phyloP scores from a whole-genome alignment of 1,284 basidiomycete species.

The Sporisorium graminicola region DNA sequence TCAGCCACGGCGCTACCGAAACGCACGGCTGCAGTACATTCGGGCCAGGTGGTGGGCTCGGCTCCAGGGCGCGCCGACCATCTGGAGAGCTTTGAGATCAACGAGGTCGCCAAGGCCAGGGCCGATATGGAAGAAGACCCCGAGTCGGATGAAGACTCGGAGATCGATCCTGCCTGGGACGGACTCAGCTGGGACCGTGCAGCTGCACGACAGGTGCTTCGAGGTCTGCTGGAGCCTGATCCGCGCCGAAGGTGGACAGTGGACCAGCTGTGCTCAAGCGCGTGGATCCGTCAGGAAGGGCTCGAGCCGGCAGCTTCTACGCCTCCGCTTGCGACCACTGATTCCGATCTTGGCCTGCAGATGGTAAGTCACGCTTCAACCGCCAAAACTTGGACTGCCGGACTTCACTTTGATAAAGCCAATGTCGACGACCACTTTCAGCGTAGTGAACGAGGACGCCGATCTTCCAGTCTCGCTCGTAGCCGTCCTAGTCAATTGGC shows the following conservation, averaged over 20 bases:
- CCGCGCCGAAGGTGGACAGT: constrained; percentile 61
- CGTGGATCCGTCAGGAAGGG: constrained; percentile 42
- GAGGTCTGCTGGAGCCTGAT: constrained; percentile 58
- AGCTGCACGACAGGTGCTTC: constrained; percentile 51
- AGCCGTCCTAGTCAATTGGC: constrained; percentile 27
- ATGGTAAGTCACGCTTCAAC: not conserved
- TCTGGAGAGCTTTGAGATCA: constrained; percentile 48
- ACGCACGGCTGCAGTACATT: constrained; percentile 26
- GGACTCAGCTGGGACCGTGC: constrained; percentile 58
- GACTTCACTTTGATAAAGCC: constrained; percentile 19
- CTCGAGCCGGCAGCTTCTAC: constrained; percentile 2
- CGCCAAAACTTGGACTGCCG: not conserved
- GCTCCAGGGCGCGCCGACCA: constrained; percentile 47
- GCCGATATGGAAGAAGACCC: constrained; percentile 54
- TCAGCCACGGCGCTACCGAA: constrained; percentile 4
- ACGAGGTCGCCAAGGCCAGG: constrained; percentile 44
- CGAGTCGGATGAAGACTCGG: constrained; percentile 56
- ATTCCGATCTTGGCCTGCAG: not conserved
- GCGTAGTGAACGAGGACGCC: constrained; percentile 24
- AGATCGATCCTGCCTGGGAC: constrained; percentile 52
- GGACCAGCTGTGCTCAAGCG: constrained; percentile 32
- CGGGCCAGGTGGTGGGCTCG: constrained; percentile 50
- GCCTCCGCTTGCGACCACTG: not conserved
- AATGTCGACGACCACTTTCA: constrained; percentile 20
- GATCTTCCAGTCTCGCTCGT: constrained; percentile 46